Percentiles rank a stretch among this genome's conserved stretches.
These are phyloP conservation scores for Yamadazyma atlantica DNA, from an alignment of 1,139 yeast species.

Conservation along the genomic window DNA sequence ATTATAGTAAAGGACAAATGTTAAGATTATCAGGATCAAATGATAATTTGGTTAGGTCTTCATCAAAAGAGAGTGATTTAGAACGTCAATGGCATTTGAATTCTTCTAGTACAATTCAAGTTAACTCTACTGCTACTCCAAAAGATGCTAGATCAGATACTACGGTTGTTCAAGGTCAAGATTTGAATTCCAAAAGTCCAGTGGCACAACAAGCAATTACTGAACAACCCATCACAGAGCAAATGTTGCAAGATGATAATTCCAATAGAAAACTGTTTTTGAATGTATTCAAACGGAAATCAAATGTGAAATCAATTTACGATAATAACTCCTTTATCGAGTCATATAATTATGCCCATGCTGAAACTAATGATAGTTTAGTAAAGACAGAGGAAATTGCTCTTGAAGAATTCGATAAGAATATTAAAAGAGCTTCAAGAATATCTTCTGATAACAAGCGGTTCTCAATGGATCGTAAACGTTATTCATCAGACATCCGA, in stretches of 20 bases:
- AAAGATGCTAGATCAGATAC: not conserved
- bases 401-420: slow-evolving; percentile 41
- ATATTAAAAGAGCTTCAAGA: slow-evolving; percentile 22
- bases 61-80: slow-evolving; percentile 8
- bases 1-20: slow-evolving; percentile 23
- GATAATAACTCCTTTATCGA: slow-evolving; percentile 34
- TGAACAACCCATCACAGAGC: not conserved
- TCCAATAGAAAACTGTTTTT: slow-evolving; percentile 23
- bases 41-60: slow-evolving; percentile 5
- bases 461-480: slow-evolving; percentile 7
- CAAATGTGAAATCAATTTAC: slow-evolving; percentile 24
- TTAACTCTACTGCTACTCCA: slow-evolving; percentile 3
- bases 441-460: slow-evolving; percentile 27
- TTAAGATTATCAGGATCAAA: slow-evolving; percentile 15
- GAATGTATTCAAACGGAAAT: slow-evolving; percentile 28
- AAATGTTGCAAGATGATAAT: slow-evolving; percentile 1
- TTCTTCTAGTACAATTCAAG: slow-evolving; percentile 16
- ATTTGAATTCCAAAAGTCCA: not conserved
- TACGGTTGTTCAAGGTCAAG: not conserved
- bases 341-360: slow-evolving; percentile 21
- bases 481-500: not conserved
- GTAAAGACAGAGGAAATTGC: slow-evolving; percentile 51
- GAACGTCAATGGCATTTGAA: slow-evolving; percentile 9
- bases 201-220: not conserved
- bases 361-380: slow-evolving; percentile 16